Evolutionary conservation across 768 basidiomycete species (phyloP).

Genomic region (Xerocomus spinulosus): DNA sequence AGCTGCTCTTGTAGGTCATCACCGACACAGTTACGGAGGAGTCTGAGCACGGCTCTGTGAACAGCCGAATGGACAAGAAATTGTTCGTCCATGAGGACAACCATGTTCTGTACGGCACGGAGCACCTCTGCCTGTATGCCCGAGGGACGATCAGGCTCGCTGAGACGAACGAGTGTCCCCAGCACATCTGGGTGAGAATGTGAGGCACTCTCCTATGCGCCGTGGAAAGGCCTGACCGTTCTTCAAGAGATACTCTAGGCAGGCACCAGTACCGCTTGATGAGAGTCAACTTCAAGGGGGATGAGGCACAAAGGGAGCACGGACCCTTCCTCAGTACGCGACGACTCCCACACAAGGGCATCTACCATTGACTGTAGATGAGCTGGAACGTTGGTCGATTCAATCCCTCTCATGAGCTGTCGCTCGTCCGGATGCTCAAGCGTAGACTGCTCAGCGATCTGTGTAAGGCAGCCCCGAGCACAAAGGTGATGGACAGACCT

Average conservation of each 20-base stretch:
- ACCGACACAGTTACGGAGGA: constrained; percentile 86
- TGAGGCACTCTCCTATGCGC: background rate
- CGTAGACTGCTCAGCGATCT: constrained; percentile 51
- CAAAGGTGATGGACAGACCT: constrained; percentile 40
- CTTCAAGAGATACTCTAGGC: constrained; percentile 88
- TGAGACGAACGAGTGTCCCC: constrained; percentile 77
- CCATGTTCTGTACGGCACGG: constrained; percentile 83
- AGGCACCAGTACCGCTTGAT: constrained; percentile 76
- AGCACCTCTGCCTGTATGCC: constrained; percentile 93
- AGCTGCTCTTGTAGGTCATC: constrained; percentile 86
- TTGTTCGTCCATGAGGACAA: constrained; percentile 86
- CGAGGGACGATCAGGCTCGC: constrained; percentile 77
- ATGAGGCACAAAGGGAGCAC: constrained; percentile 27
- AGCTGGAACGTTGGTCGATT: constrained; percentile 73
- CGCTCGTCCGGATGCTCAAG: constrained; percentile 87
- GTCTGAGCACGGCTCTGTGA: constrained; percentile 79
- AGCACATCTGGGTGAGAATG: constrained; percentile 58
- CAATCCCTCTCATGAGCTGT: constrained; percentile 76
- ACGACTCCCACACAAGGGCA: constrained; percentile 80
- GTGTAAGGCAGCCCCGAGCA: constrained; percentile 5
- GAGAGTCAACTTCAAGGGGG: constrained; percentile 9
- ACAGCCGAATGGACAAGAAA: constrained; percentile 91
- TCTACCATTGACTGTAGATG: constrained; percentile 79
- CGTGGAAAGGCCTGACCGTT: constrained; percentile 49
- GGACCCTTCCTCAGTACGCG: constrained; percentile 82